These are phyloP conservation scores for Arthrobotrys conoides DNA, from an alignment of 2,329 filamentous ascomycete species.

Conservation along the genomic window DNA sequence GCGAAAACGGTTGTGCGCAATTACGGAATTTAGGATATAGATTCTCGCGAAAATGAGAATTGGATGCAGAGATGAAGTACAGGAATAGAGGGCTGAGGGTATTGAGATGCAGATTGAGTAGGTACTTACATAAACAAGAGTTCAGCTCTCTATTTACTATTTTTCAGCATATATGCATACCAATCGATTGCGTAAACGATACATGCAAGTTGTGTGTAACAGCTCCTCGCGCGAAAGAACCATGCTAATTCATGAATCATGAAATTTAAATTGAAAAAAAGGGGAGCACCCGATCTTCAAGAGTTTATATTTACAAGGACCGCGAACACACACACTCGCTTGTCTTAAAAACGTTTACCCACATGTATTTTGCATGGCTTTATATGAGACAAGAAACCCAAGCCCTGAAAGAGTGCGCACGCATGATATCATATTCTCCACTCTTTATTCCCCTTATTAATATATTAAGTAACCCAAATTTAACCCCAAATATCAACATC, in stretches of 20 bases:
- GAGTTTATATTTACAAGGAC: constrained; percentile 26
- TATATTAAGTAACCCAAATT: not conserved
- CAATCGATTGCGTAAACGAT: not conserved
- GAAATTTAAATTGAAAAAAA: constrained; percentile 4
- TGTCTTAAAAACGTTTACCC: constrained; percentile 12
- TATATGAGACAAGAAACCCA: not conserved
- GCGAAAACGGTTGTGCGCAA: constrained; percentile 2
- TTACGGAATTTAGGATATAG: too few relatives aligned
- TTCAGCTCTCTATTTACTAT: not conserved
- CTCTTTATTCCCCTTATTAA: constrained; percentile 1
- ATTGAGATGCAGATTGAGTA: too few relatives aligned
- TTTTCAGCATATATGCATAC: too few relatives aligned
- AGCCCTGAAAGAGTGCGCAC: too few relatives aligned
- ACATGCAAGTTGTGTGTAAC: not conserved
- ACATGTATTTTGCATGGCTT: constrained; percentile 8
- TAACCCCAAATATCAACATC: not conserved
- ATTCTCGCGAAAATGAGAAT: not conserved
- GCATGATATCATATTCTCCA: constrained; percentile 20
- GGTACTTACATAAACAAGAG: too few relatives aligned
- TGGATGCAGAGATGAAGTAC: too few relatives aligned
- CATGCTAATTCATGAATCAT: too few relatives aligned
- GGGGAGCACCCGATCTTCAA: constrained; percentile 20
- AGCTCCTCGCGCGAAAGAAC: too few relatives aligned
- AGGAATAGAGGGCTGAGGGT: too few relatives aligned
- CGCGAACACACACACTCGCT: constrained; percentile 12